Evolutionary conservation across 139 green algal species (phyloP), one percentile per base, ranked within the genome.

Genomic region (Coccomyxa sp.): DNA sequence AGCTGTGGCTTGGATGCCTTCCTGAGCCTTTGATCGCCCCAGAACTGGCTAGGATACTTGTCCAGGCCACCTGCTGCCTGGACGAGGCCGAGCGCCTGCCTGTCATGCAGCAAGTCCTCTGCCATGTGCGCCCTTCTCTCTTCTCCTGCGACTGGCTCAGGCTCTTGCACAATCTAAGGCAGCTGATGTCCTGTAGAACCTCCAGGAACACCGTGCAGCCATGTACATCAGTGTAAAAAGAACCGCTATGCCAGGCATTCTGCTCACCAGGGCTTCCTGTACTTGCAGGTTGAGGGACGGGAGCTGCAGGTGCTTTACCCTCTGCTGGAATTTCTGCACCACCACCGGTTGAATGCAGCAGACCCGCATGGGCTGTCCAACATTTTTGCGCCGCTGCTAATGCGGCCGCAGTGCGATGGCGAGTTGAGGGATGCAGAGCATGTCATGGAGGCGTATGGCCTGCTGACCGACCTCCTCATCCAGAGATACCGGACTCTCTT

Each of bases 271-370:
- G 5, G 31, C 2, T 18, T 71, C 8, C 16, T 34, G 64, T 16
- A 34, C 34, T 22, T 72, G 64, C 64, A 72, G 64, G 34, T 72
- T 34, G 29, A 34, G 24, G 29, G 29, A 10, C 18, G 24, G 2
- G 34, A 22, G 6, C 64, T 72, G 29, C 64, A 72, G n/a, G 64
- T 72, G 64, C 64, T 72, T 22, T 72, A 36, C 7, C 64, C 64
- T 36, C 64, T 72, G 64, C 10, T 72, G 2, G 64, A 72, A 27
- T 33, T 72, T 72, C 64, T 72, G 64, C 64, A 72, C 64, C 64
- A 72, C n/a, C 64, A 72, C 64, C n/a, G 29, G 1, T 38, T 72
- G 2, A 72, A 72, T 36, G 27, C 27, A 18, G 27, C 18, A 22
- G 18, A 64, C 18, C 50, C 50, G 2, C 18, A 64, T 22, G 22